phyloP scores from a whole-genome alignment of 331 rosid species.

The Phaseolus coccineus region DNA sequence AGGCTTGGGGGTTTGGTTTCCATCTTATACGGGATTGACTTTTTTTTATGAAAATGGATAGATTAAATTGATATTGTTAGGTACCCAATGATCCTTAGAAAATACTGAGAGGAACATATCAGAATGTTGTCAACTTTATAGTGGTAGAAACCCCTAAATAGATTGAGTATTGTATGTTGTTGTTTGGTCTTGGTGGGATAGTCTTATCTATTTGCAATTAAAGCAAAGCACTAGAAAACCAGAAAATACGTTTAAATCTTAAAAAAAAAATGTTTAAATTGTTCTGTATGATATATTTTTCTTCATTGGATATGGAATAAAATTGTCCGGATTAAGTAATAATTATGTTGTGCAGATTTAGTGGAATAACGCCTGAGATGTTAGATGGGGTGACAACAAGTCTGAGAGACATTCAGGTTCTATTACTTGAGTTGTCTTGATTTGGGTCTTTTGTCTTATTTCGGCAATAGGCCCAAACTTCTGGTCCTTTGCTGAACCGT shows the following conservation, averaged over 20 bases:
- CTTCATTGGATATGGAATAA: slow-evolving; percentile 2
- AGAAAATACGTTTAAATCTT: background rate
- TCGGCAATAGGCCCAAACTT: slow-evolving; percentile 22
- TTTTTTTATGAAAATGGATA: no score
- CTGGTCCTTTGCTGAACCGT: slow-evolving; percentile 32
- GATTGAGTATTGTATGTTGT: slow-evolving; percentile 25
- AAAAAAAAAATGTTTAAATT: background rate
- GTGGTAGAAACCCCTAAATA: background rate
- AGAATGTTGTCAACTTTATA: background rate
- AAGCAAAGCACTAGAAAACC: background rate
- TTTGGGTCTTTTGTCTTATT: slow-evolving; percentile 24
- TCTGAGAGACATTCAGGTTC: slow-evolving; percentile 91
- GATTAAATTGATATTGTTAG: no score
- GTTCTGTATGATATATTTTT: slow-evolving; percentile 7
- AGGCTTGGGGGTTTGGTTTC: background rate
- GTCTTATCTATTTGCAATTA: slow-evolving; percentile 9
- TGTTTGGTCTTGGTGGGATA: slow-evolving; percentile 5
- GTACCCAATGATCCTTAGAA: background rate
- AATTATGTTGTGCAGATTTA: slow-evolving; percentile 66
- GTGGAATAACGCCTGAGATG: slow-evolving; percentile 96
- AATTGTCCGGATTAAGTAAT: slow-evolving; percentile 15
- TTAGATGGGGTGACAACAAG: slow-evolving; percentile 82
- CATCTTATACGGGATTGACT: background rate
- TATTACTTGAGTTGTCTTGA: slow-evolving; percentile 36
- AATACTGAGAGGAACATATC: background rate